Conservation (phyloP, 2,329 filamentous ascomycete species). For the Talaromyces sp. region DNA sequence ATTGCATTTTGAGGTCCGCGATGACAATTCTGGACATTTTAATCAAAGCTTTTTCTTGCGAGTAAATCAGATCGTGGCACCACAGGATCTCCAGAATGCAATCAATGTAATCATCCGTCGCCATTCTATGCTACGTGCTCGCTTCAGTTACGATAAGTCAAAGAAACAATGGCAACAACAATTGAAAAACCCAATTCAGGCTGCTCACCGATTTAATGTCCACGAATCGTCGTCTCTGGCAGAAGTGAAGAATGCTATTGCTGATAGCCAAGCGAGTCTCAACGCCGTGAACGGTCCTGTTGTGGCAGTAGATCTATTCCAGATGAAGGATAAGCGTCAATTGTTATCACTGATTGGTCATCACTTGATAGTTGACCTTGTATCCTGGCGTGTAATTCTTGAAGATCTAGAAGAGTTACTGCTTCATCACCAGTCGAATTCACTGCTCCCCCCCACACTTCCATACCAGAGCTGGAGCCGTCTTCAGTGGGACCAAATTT, state of each 20-base stretch:
- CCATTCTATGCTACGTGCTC: slow-evolving; percentile 40
- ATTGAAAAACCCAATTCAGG: slow-evolving; percentile 29
- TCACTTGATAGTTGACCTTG: slow-evolving; percentile 40
- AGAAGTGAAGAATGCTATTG: slow-evolving; percentile 26
- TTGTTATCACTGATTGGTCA: slow-evolving; percentile 37
- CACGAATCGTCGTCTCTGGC: slow-evolving; percentile 24
- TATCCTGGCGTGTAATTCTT: slow-evolving; percentile 41
- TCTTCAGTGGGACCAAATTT: slow-evolving; percentile 29
- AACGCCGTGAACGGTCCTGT: slow-evolving; percentile 39
- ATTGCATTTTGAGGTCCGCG: slow-evolving; percentile 36
- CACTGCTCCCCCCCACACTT: slow-evolving; percentile 26
- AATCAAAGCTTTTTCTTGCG: slow-evolving; percentile 39
- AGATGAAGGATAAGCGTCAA: slow-evolving; percentile 29
- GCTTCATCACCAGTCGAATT: slow-evolving; percentile 27
- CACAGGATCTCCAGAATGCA: slow-evolving; percentile 25
- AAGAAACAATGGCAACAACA: slow-evolving; percentile 26
- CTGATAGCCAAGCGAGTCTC: slow-evolving; percentile 33
- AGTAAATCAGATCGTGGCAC: slow-evolving; percentile 27
- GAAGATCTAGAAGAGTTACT: slow-evolving; percentile 39
- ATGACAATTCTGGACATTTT: slow-evolving; percentile 36
- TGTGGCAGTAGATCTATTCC: slow-evolving; percentile 43
- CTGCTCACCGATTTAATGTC: slow-evolving; percentile 28
- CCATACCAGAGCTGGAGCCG: slow-evolving; percentile 39
- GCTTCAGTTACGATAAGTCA: slow-evolving; percentile 26
- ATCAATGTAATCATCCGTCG: slow-evolving; percentile 32